Conservation (phyloP, 176 grass and related monocot genomes). For the Hyparrhenia diplandra region DNA sequence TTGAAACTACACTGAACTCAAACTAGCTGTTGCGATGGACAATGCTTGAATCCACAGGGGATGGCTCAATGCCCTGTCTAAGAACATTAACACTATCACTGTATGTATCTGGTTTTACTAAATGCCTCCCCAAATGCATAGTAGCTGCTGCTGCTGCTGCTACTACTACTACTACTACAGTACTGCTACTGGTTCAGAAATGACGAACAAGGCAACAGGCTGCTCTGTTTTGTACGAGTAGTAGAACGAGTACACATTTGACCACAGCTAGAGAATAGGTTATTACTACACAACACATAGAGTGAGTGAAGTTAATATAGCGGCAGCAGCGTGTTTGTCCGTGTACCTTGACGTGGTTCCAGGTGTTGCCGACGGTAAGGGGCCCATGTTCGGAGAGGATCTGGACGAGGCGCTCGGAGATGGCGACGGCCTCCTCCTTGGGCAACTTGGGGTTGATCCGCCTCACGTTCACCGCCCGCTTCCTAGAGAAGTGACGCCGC, state of each 20-base stretch:
- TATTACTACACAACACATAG: not conserved
- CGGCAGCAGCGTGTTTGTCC: not conserved
- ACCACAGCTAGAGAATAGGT: not conserved
- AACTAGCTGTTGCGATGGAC: not conserved
- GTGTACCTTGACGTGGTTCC: constrained; percentile 77
- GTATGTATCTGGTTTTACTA: too few relatives aligned
- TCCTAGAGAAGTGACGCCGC: constrained; percentile 63
- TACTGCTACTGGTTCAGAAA: not conserved
- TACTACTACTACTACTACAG: too few relatives aligned
- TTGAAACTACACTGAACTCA: not conserved
- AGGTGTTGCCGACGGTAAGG: constrained; percentile 65
- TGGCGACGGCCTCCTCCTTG: constrained; percentile 69
- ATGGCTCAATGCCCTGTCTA: not conserved
- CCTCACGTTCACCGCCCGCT: constrained; percentile 50
- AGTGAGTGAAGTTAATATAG: not conserved
- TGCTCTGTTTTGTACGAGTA: not conserved
- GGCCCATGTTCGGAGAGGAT: constrained; percentile 76
- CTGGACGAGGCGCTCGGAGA: constrained; percentile 69
- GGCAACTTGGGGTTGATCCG: constrained; percentile 87
- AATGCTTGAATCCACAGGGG: not conserved
- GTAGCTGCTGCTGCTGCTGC: not conserved
- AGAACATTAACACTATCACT: not conserved
- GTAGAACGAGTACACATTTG: not conserved
- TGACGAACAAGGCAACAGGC: not conserved
- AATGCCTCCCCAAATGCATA: not conserved